Percentiles rank a stretch among this genome's conserved stretches.
Evolutionary conservation across 306 rosid species (phyloP).

Genomic region (Quercus alba): DNA sequence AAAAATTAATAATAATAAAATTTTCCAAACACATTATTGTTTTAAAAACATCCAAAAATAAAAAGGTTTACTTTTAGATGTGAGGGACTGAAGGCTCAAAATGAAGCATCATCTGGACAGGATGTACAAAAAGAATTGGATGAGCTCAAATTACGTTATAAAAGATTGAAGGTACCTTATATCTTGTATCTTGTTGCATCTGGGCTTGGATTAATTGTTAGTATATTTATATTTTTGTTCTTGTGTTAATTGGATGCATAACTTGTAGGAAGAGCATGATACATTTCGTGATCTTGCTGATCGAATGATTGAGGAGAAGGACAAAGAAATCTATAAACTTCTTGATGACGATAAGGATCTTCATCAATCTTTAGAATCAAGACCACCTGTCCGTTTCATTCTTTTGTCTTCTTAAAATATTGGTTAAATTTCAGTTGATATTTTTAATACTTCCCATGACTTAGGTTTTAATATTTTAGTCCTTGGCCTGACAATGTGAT

Average conservation of each 20-base stretch:
- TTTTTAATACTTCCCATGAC: conserved; percentile 12
- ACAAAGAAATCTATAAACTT: conserved; percentile 79
- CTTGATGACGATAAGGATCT: conserved; percentile 72
- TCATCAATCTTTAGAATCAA: conserved; percentile 70
- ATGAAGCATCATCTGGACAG: conserved; percentile 61
- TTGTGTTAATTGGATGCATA: conserved; percentile 24
- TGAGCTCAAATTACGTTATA: conserved; percentile 71
- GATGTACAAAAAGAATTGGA: conserved; percentile 70
- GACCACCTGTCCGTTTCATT: conserved; percentile 49
- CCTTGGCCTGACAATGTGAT: conserved; percentile 14
- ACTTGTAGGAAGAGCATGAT: too few species aligned
- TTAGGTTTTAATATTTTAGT: conserved; percentile 13
- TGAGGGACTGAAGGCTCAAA: conserved; percentile 74
- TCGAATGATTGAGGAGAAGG: conserved; percentile 90
- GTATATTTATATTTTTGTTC: conserved; percentile 8
- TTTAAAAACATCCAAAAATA: too few species aligned
- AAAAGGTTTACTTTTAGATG: conserved; percentile 46
- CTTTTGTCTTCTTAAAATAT: conserved; percentile 8
- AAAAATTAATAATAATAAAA: too few species aligned
- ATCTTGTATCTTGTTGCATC: conserved; percentile 7
- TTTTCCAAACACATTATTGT: too few species aligned
- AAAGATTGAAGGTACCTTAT: conserved; percentile 66
- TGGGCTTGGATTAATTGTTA: conserved; percentile 7
- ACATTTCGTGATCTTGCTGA: neutral
- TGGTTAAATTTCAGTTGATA: conserved; percentile 14